Evolutionary conservation across 2,329 filamentous ascomycete genomes (phyloP).

Genomic region (Phaeosphaeriaceae sp.): DNA sequence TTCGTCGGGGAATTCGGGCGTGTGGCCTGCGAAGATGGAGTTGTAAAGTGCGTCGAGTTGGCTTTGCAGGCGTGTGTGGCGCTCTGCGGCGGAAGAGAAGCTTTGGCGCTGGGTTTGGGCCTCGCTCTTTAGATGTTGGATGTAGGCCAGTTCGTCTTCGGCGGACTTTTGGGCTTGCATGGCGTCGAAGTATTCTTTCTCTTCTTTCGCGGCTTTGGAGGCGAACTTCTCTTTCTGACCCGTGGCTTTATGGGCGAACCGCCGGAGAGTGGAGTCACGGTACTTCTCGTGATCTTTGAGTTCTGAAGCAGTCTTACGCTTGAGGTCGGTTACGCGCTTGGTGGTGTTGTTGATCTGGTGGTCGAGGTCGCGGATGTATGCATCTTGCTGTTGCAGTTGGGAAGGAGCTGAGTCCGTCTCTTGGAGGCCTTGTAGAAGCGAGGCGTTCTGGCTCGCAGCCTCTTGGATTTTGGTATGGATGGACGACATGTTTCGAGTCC

Average conservation of each 20-base stretch:
- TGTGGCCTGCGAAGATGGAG: slow-evolving; percentile 42
- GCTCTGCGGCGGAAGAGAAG: slow-evolving; percentile 22
- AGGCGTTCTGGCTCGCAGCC: slow-evolving; percentile 33
- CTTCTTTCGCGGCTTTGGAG: slow-evolving; percentile 45
- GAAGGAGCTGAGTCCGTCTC: slow-evolving; percentile 40
- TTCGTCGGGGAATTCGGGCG: slow-evolving; percentile 43
- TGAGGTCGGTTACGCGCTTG: slow-evolving; percentile 24
- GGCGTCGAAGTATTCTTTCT: slow-evolving; percentile 45
- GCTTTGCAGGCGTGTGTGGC: slow-evolving; percentile 29
- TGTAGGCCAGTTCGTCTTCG: slow-evolving; percentile 40
- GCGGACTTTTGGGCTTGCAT: slow-evolving; percentile 42
- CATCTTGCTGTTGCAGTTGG: slow-evolving; percentile 39
- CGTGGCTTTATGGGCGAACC: slow-evolving; percentile 42
- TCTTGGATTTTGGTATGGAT: slow-evolving; percentile 35
- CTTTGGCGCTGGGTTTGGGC: slow-evolving; percentile 26
- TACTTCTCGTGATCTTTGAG: slow-evolving; percentile 45
- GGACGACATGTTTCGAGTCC: slow-evolving; percentile 23
- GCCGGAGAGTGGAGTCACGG: slow-evolving; percentile 39
- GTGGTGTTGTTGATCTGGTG: slow-evolving; percentile 27
- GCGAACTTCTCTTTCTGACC: slow-evolving; percentile 37
- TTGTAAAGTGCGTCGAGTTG: slow-evolving; percentile 41
- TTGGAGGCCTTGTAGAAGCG: slow-evolving; percentile 34
- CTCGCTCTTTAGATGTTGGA: slow-evolving; percentile 31
- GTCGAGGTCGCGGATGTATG: slow-evolving; percentile 38
- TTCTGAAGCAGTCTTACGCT: slow-evolving; percentile 28